Base-by-base conservation (phyloP, 441 rosid species). In the Cnidoscolus chayamansa region DNA sequence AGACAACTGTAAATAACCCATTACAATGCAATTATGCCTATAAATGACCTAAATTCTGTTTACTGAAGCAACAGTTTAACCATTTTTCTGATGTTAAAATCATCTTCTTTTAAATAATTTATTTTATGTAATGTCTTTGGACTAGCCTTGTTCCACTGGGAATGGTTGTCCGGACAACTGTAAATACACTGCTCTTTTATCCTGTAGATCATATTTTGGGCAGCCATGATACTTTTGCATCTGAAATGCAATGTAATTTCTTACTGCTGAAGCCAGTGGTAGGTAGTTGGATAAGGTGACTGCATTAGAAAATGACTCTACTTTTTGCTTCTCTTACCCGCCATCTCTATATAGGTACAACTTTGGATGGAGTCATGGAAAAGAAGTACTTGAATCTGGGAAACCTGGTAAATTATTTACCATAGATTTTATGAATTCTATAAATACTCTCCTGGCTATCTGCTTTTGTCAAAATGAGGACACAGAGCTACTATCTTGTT, bases 281-380 rank as follows among this genome's bases (percentile, higher is more conserved):
- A 56, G 37, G 45, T 37, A 31, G 62, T 65, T 47, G 54, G 59
- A 77, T 47, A 48, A 59, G 58, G 25, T 62, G 71, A 54, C 15
- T 62, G 0, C 66, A 57, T 43, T 40, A 43, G 25, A 25, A 25
- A 53, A 30, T 73, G 70, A 49, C 37, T 77, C 57, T 40, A 7
- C 25, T 48, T n/a, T 37, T 17, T 65, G 32, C 43, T 74, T 35
- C 55, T 40, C 40, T 20, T 35, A 76, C 47, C 53, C 55, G 31
- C 17, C 43, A 31, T 80, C 55, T 73, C 10, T 63, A n/a, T 67
- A 49, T 56, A 94, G 99, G 88, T 94, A 90, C 74, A 92, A 88
- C 81, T 90, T 86, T 68, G 99, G 99, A 65, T 94, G 98, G 98
- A 94, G 98, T 79, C 99, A 92, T 85, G 98, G 97, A 56, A 90